Percentiles rank a stretch among this genome's conserved stretches.
Conservation (phyloP, 2,329 filamentous ascomycete genomes). For the Exophiala phaeomuriformis region DNA sequence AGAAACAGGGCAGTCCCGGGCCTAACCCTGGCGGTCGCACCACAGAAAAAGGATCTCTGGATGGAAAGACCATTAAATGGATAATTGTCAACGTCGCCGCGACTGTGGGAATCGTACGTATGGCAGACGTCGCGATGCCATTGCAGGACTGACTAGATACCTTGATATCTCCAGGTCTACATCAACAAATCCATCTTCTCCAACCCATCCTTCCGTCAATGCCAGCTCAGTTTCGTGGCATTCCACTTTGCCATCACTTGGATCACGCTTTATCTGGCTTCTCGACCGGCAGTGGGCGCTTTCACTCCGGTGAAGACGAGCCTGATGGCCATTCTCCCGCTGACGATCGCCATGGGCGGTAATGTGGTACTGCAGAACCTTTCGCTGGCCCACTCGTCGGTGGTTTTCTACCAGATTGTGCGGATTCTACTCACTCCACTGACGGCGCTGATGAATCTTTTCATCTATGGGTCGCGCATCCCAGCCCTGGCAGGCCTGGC, state of each 20-base stretch:
- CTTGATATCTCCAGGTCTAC: constrained; percentile 47
- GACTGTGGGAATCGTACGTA: constrained; percentile 55
- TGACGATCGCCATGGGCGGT: constrained; percentile 60
- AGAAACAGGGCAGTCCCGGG: neutral
- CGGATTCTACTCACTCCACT: constrained; percentile 60
- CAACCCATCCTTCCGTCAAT: constrained; percentile 53
- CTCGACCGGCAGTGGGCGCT: constrained; percentile 50
- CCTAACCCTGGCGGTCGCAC: neutral
- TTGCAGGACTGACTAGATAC: neutral
- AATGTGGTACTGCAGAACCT: constrained; percentile 64
- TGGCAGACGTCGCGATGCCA: neutral
- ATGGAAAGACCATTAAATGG: constrained; percentile 36
- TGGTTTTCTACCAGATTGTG: constrained; percentile 64
- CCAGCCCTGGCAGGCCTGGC: constrained; percentile 49
- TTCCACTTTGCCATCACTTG: constrained; percentile 64
- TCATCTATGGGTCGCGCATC: constrained; percentile 53
- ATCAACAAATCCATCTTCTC: constrained; percentile 65
- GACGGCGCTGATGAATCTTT: constrained; percentile 58
- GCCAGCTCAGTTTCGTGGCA: constrained; percentile 58
- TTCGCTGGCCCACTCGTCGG: constrained; percentile 59
- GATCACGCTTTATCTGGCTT: constrained; percentile 55
- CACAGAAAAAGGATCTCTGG: neutral
- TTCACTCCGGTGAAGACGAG: constrained; percentile 53
- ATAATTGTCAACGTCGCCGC: constrained; percentile 56
- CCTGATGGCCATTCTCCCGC: constrained; percentile 52